Conservation (phyloP, 2,329 filamentous ascomycete genomes). For the Fusarium dlaminii region DNA sequence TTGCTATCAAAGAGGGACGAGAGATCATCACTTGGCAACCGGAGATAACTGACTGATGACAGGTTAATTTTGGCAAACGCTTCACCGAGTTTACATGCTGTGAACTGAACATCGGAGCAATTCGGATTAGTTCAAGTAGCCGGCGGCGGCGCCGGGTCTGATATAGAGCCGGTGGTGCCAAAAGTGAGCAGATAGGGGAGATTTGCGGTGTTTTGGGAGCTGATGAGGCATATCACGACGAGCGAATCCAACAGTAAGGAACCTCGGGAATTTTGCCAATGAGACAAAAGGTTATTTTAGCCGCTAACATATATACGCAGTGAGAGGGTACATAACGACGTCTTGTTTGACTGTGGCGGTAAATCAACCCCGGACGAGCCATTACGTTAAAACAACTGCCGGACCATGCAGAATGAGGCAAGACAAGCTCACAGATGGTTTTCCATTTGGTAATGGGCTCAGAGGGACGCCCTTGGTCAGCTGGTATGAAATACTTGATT, state of each 20-base stretch:
- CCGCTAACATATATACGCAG: conserved; percentile 11
- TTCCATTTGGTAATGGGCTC: conserved; percentile 46
- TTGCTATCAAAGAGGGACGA: conserved; percentile 24
- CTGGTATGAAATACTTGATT: conserved; percentile 26
- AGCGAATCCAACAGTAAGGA: conserved; percentile 13
- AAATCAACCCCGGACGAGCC: conserved; percentile 37
- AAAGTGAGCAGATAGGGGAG: conserved; percentile 37
- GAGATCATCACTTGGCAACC: conserved; percentile 24
- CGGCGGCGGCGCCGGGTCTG: conserved; percentile 4
- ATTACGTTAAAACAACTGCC: conserved; percentile 46
- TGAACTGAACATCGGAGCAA: conserved; percentile 30
- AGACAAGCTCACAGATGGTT: conserved; percentile 35
- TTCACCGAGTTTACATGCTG: conserved; percentile 1
- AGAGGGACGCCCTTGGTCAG: conserved; percentile 35
- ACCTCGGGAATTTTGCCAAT: conserved; percentile 27
- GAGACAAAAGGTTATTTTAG: conserved; percentile 40
- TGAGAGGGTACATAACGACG: not conserved
- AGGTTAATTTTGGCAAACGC: conserved; percentile 12
- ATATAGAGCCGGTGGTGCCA: conserved; percentile 21
- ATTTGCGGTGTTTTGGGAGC: conserved; percentile 23
- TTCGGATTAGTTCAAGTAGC: conserved; percentile 15
- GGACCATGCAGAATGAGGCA: conserved; percentile 46
- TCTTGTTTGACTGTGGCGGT: conserved; percentile 25
- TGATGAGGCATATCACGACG: conserved; percentile 12
- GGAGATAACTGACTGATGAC: conserved; percentile 37